A percentile compares a stretch with the other conserved stretches of the same genome.
Conservation (phyloP, 2,329 filamentous ascomycete genomes). For the Chaetomium olivaceum region DNA sequence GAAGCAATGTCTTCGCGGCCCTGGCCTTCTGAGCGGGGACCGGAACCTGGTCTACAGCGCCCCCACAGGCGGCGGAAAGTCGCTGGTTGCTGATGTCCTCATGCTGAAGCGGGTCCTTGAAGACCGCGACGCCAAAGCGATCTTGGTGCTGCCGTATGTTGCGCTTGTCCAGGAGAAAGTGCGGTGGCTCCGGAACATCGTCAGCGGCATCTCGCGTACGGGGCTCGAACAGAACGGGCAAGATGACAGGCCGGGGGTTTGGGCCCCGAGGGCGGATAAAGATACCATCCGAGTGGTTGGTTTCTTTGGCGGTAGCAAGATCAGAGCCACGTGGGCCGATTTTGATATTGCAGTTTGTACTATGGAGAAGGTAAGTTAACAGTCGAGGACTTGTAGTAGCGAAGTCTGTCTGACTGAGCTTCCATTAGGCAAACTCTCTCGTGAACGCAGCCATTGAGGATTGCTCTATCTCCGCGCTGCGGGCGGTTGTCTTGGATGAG, state of each 20-base stretch:
- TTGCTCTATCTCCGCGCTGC: constrained; percentile 63
- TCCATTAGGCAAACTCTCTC: constrained; percentile 67
- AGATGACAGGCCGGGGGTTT: constrained; percentile 44
- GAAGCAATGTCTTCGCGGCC: constrained; percentile 68
- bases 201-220: constrained; percentile 57
- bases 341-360: constrained; percentile 79
- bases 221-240: constrained; percentile 36
- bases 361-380: constrained; percentile 65
- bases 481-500: constrained; percentile 71
- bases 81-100: constrained; percentile 70
- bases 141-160: constrained; percentile 75
- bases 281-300: constrained; percentile 66
- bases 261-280: constrained; percentile 57
- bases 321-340: constrained; percentile 67
- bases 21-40: constrained; percentile 63
- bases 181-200: constrained; percentile 68
- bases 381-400: constrained; percentile 24
- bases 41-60: constrained; percentile 78
- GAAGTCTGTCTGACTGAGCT: constrained; percentile 13
- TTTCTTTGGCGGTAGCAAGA: constrained; percentile 73
- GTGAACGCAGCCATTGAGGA: constrained; percentile 74
- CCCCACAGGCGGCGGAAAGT: constrained; percentile 77
- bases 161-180: constrained; percentile 79
- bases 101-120: constrained; percentile 72
- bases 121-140: constrained; percentile 63